These are phyloP conservation scores for Glycine tomentella DNA, from an alignment of 306 rosid genomes.

Conservation along the genomic window DNA sequence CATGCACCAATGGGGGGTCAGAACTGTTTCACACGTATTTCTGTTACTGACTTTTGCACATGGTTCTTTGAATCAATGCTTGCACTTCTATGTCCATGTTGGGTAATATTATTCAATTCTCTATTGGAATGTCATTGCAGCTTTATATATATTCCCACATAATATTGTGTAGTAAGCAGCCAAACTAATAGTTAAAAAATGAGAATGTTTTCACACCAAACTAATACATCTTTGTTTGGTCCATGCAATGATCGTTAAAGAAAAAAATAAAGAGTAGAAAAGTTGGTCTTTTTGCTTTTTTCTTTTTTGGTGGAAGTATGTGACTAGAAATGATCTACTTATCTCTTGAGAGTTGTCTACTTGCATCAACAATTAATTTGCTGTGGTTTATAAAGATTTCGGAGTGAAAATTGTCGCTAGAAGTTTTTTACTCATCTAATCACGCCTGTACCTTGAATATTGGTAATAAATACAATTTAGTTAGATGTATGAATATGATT, in stretches of 20 bases:
- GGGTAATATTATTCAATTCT: conserved; percentile 41
- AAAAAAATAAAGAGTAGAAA: not conserved
- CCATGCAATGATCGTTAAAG: conserved; percentile 21
- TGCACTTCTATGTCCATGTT: conserved; percentile 51
- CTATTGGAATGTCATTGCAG: conserved; percentile 47
- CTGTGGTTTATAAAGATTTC: not conserved
- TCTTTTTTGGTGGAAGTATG: not conserved
- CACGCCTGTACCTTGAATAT: not conserved
- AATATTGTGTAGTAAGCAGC: conserved; percentile 19
- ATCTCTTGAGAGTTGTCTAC: not conserved
- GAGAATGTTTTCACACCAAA: conserved; percentile 38
- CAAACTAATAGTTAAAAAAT: not conserved
- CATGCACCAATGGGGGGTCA: conserved; percentile 46
- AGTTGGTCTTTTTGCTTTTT: conserved; percentile 2
- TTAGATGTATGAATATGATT: too few relatives aligned
- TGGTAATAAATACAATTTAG: not conserved
- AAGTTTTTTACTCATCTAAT: not conserved
- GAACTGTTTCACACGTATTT: conserved; percentile 26
- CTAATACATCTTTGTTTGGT: not conserved
- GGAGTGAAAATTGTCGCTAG: not conserved
- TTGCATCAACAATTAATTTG: not conserved
- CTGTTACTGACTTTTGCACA: conserved; percentile 46
- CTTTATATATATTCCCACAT: conserved; percentile 7
- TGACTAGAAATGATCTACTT: not conserved
- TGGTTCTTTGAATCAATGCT: conserved; percentile 49